Percentiles rank a stretch among this genome's conserved stretches.
Evolutionary conservation across 2,329 filamentous ascomycete genomes (phyloP).

Genomic region (Alternaria panax): DNA sequence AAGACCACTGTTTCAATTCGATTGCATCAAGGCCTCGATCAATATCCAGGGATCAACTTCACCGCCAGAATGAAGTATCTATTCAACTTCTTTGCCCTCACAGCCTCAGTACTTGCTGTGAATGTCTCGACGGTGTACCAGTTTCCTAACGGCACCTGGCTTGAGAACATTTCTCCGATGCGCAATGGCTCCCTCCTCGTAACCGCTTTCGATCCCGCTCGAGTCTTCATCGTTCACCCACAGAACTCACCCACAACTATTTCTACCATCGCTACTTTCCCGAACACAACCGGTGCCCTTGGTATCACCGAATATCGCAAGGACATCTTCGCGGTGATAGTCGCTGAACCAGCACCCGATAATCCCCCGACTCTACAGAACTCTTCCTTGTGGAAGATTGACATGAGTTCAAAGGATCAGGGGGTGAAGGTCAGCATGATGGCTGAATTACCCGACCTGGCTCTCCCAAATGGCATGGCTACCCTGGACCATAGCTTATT

Average conservation of each 20-base stretch:
- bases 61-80: constrained; percentile 5
- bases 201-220: constrained; percentile 39
- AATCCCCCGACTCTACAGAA: constrained; percentile 12
- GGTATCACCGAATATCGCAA: constrained; percentile 49
- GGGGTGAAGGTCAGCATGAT: constrained; percentile 18
- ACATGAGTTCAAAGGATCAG: constrained; percentile 8
- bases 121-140: constrained; percentile 27
- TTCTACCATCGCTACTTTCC: constrained; percentile 39
- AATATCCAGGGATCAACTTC: neutral
- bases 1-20: neutral
- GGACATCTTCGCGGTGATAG: constrained; percentile 46
- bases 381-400: constrained; percentile 29
- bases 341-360: constrained; percentile 19
- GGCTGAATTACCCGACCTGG: constrained; percentile 18
- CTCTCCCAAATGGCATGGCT: constrained; percentile 35
- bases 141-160: constrained; percentile 37
- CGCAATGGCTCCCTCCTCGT: constrained; percentile 50
- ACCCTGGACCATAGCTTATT: constrained; percentile 23
- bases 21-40: neutral
- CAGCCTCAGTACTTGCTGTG: constrained; percentile 1
- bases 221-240: constrained; percentile 48
- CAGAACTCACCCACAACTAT: constrained; percentile 19
- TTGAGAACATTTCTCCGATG: constrained; percentile 51
- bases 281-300: constrained; percentile 31
- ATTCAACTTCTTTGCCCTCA: constrained; percentile 1